A percentile compares a stretch with the other conserved stretches of the same genome.
Conservation (phyloP, 352 stramenopile species). For the Phytophthora pluvialis region DNA sequence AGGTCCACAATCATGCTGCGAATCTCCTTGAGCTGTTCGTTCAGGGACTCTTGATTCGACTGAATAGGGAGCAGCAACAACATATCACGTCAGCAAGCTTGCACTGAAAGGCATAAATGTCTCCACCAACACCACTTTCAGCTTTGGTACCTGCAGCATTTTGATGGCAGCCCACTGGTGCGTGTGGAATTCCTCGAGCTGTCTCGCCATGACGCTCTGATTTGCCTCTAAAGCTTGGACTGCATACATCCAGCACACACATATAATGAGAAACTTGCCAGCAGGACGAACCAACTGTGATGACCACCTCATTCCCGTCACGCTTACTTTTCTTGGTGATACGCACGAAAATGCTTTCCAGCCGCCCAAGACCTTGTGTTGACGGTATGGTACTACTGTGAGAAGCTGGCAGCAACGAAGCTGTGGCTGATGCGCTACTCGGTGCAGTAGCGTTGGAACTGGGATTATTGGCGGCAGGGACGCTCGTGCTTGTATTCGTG, state of each 20-base stretch:
- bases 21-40: conserved; percentile 63
- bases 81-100: conserved; percentile 7
- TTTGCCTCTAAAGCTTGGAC: conserved; percentile 81
- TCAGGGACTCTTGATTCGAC: conserved; percentile 56
- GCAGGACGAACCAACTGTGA: background rate
- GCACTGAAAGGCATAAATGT: background rate
- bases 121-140: background rate
- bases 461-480: conserved; percentile 6
- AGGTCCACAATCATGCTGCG: conserved; percentile 53
- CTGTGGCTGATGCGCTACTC: conserved; percentile 15
- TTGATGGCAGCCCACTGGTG: conserved; percentile 47
- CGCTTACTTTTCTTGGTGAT: conserved; percentile 84
- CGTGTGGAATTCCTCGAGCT: conserved; percentile 65
- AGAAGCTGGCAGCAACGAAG: conserved; percentile 17
- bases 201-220: conserved; percentile 55
- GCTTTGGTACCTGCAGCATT: conserved; percentile 44
- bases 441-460: conserved; percentile 24
- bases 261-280: background rate
- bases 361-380: conserved; percentile 58
- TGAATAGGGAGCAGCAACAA: conserved; percentile 25
- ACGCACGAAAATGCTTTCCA: conserved; percentile 88
- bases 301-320: background rate
- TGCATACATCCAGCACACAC: conserved; percentile 22
- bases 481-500: conserved; percentile 18
- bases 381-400: conserved; percentile 26